Conservation (phyloP, 108 stramenopile species). For the Cylindrotheca closterium region DNA sequence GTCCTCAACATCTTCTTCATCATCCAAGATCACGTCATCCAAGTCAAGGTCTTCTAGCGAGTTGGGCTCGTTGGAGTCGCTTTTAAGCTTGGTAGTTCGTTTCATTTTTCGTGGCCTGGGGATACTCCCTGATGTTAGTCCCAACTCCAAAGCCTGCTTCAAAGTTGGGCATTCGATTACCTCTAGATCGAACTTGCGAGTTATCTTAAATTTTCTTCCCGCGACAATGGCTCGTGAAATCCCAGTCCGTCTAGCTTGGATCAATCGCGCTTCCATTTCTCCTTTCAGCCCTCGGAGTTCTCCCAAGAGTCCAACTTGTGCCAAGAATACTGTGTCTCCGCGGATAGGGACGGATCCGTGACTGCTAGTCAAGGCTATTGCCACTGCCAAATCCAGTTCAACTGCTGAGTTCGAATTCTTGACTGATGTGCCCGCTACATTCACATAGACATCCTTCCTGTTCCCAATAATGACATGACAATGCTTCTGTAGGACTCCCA, state of each 20-base stretch:
- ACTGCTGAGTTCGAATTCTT: slow-evolving; percentile 25
- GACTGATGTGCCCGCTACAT: slow-evolving; percentile 74
- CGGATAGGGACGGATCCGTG: slow-evolving; percentile 74
- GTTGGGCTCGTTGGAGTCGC: background rate
- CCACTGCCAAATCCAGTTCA: slow-evolving; percentile 82
- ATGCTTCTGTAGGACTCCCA: slow-evolving; percentile 92
- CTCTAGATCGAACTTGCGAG: slow-evolving; percentile 27
- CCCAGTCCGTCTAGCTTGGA: slow-evolving; percentile 81
- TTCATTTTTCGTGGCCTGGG: background rate
- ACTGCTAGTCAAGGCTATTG: slow-evolving; percentile 84
- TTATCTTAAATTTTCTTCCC: slow-evolving; percentile 4
- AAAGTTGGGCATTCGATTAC: slow-evolving; percentile 64
- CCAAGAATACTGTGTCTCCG: slow-evolving; percentile 92
- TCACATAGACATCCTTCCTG: slow-evolving; percentile 83
- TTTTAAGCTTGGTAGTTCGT: background rate
- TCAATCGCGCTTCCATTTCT: slow-evolving; percentile 68
- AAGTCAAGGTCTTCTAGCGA: slow-evolving; percentile 5
- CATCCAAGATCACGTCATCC: slow-evolving; percentile 7
- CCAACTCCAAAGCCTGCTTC: slow-evolving; percentile 49
- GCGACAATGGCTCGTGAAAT: slow-evolving; percentile 67
- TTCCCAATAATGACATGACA: slow-evolving; percentile 65
- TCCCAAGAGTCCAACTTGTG: slow-evolving; percentile 91
- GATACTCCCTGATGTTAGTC: slow-evolving; percentile 8
- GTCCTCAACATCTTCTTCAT: slow-evolving; percentile 10
- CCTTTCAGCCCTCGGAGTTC: slow-evolving; percentile 78